Evolutionary conservation across 108 stramenopile species (phyloP), one percentile per base, ranked within the genome.

Genomic region (Skeletonema costatum): DNA sequence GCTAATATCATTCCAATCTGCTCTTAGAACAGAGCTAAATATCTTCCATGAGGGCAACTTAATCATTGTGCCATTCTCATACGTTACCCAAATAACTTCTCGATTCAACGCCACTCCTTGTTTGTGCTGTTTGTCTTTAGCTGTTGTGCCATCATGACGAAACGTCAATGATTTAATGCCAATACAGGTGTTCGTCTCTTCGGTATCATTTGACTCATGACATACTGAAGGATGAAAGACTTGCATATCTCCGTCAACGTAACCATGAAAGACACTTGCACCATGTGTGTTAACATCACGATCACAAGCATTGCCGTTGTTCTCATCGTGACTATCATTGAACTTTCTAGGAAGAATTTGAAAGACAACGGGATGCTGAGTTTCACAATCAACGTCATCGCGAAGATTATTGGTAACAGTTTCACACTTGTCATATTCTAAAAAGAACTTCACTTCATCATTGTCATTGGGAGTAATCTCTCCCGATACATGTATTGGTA

Each of bases 21-120:
- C 9, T 59, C 44, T 60, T 19, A 25, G 56, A 16, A 87, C 77
- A 29, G 87, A 80, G 9, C 86, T 70, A 78, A 95, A 95, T 29
- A 92, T 70, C 31, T 75, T 90, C 66, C 88, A 88, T 30, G 87
- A 80, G 44, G 92, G 94, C 51, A 95, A 12, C 62, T 88, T 80
- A 11, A 95, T 65, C 46, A 83, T 82, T 9, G 83, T 86, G 19
- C 94, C 92, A 85, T 93, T 87, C 9, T 84, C 86, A 80, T 87
- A 95, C 10, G 82, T 71, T 35, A 95, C 70, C 92, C 89, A 95
- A 17, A 95, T 73, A 63, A 75, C 25, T 12, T 87, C 83, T 38
- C 56, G 74, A 53, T 65, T 66, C 36, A 76, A 4, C 12, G 58
- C 8, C 9, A 70, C 50, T 33, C 1, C 17, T 30, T n/a, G 33